A percentile compares a stretch with the other conserved stretches of the same genome.
These are phyloP conservation scores for Rugonectria rugulosa DNA, from an alignment of 2,329 filamentous ascomycete genomes.

Conservation along the genomic window DNA sequence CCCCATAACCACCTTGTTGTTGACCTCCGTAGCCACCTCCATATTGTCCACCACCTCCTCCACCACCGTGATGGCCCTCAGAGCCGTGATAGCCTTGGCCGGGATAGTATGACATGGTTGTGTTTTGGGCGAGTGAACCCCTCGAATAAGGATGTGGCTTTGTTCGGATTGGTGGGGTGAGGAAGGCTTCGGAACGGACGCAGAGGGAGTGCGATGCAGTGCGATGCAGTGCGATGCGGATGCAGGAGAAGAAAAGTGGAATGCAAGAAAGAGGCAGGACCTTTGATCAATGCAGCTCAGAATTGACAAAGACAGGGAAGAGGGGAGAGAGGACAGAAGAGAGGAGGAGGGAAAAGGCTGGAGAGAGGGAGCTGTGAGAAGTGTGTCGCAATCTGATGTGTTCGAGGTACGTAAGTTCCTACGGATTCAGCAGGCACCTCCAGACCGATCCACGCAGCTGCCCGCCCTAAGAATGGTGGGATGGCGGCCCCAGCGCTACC, in stretches of 20 bases:
- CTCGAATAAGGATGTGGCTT: not conserved
- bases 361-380: constrained; percentile 1
- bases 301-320: constrained; percentile 1
- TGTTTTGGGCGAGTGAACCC: not conserved
- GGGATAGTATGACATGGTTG: constrained; percentile 50
- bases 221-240: not conserved
- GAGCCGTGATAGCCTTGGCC: constrained; percentile 51
- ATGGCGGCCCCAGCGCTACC: too few species aligned
- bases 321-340: not conserved
- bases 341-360: not conserved
- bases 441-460: too few species aligned
- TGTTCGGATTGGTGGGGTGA: not conserved
- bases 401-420: not conserved
- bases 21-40: constrained; percentile 31
- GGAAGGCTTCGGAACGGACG: not conserved
- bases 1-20: constrained; percentile 2
- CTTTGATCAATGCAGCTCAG: constrained; percentile 1
- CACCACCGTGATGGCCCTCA: constrained; percentile 40
- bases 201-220: not conserved
- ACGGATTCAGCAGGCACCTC: not conserved
- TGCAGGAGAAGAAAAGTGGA: not conserved
- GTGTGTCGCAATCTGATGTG: not conserved
- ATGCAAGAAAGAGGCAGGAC: not conserved
- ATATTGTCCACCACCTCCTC: constrained; percentile 1
- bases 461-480: too few species aligned